Conservation (phyloP, 179 eudicot species). For the Pouteria campechiana region DNA sequence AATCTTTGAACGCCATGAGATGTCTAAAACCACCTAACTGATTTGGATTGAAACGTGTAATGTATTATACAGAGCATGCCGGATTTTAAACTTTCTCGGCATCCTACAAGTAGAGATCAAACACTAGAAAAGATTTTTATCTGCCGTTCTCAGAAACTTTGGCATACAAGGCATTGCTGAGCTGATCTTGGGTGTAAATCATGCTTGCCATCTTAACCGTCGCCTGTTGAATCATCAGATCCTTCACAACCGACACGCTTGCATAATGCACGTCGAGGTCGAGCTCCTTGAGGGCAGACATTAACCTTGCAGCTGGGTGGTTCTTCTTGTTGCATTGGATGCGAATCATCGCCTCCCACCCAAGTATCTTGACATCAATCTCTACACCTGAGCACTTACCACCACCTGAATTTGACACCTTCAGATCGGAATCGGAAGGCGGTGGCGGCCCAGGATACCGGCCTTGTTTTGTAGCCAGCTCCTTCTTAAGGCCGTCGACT, state of each 20-base stretch:
- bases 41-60: too few species aligned
- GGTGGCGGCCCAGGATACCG: slow-evolving; percentile 1
- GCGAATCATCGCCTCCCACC: slow-evolving; percentile 81
- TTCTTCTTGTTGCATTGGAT: slow-evolving; percentile 45
- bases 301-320: slow-evolving; percentile 74
- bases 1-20: too few species aligned
- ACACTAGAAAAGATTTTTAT: too few species aligned
- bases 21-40: too few species aligned
- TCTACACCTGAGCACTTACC: slow-evolving; percentile 28
- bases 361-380: slow-evolving; percentile 62
- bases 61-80: too few species aligned
- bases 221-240: slow-evolving; percentile 77
- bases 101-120: too few species aligned
- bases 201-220: slow-evolving; percentile 59
- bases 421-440: slow-evolving; percentile 11
- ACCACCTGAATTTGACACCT: slow-evolving; percentile 1
- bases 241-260: slow-evolving; percentile 67
- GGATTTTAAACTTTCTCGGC: too few species aligned
- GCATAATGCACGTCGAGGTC: slow-evolving; percentile 67
- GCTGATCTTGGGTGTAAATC: slow-evolving; percentile 63
- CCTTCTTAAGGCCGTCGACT: slow-evolving; percentile 40
- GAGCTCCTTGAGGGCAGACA: slow-evolving; percentile 63
- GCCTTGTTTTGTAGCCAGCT: slow-evolving; percentile 20
- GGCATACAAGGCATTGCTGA: slow-evolving; percentile 30
- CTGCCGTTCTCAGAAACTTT: slow-evolving; percentile 35